Evolutionary conservation across 2,329 filamentous ascomycete species (phyloP), one percentile per base, ranked within the genome.

Genomic region (Fusarium sp.): DNA sequence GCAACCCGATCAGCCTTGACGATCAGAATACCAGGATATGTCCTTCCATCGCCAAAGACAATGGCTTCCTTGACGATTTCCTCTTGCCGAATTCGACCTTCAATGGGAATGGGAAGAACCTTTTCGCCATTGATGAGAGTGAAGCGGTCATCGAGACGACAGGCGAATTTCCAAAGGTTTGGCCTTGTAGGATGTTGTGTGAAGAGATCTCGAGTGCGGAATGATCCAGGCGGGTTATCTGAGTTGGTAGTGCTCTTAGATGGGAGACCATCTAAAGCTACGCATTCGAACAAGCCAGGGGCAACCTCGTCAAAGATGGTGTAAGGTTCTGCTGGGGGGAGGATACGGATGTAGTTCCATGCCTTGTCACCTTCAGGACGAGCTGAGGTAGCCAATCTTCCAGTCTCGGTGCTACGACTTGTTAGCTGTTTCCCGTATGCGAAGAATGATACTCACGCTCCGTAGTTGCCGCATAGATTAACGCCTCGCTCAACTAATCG

Each of bases 381-480:
- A 8, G 62, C 62, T 0, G 79, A 80, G 1, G 77, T 79, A 26
- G 80, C 80, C 0, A 80, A 61, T 38, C 77, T 74, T 0, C 79
- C 79, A 0, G 76, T 75, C n/a, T 80, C 79, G 3, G 79, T 80
- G 0, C 78, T 80, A 1, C 0, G 5, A 3, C 0, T 0, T 3
- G 26, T 77, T 28, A 77, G 73, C 15, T 26, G 26, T 6, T 26
- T 26, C 26, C 26, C 6, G 6, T 26, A 26, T 26, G 26, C 26
- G 26, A 26, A 26, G 26, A 26, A 6, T 2, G 26, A 26, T 15
- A 75, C 85, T 79, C 68, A 87, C 85, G 87, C 84, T 75, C 89
- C 89, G 62, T 90, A 91, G 66, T 90, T 87, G 18, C 84, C 84
- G 7, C 88, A 84, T 2, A 91, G 80, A 56, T 89, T 85, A 1